These are phyloP conservation scores for Melanopsichium pennsylvanicum DNA, from an alignment of 1,284 basidiomycete genomes.

Conservation along the genomic window DNA sequence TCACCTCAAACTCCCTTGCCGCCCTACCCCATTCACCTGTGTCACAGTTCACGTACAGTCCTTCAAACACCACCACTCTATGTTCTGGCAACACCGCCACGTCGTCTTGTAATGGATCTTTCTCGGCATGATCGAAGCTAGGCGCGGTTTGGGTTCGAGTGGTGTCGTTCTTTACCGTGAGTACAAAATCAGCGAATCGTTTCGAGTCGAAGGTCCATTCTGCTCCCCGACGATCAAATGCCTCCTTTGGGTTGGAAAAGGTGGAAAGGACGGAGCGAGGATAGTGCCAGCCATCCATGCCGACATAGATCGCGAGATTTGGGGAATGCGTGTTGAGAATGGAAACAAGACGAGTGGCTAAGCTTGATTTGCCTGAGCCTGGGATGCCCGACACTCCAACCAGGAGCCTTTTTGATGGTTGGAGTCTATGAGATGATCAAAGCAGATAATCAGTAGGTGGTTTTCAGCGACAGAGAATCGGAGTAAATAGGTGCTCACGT, in stretches of 20 bases:
- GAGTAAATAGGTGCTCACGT: too few relatives aligned
- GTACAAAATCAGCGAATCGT: constrained; percentile 54
- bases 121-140: constrained; percentile 76
- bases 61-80: constrained; percentile 82
- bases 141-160: constrained; percentile 47
- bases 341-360: constrained; percentile 72
- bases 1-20: constrained; percentile 76
- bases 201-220: constrained; percentile 62
- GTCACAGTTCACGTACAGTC: constrained; percentile 79
- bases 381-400: constrained; percentile 82
- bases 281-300: constrained; percentile 84
- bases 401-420: constrained; percentile 72
- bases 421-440: constrained; percentile 69
- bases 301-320: constrained; percentile 72
- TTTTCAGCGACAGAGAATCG: too few relatives aligned
- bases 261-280: constrained; percentile 71
- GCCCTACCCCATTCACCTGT: constrained; percentile 78
- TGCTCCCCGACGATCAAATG: constrained; percentile 58
- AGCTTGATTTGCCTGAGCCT: constrained; percentile 81
- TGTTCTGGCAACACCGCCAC: constrained; percentile 73
- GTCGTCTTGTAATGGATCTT: constrained; percentile 69
- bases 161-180: constrained; percentile 10
- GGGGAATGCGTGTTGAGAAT: constrained; percentile 19
- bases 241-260: constrained; percentile 71
- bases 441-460: too few relatives aligned